These are phyloP conservation scores for Amoebophrya sp. DNA, from an alignment of 169 alveolate species.

Conservation along the genomic window DNA sequence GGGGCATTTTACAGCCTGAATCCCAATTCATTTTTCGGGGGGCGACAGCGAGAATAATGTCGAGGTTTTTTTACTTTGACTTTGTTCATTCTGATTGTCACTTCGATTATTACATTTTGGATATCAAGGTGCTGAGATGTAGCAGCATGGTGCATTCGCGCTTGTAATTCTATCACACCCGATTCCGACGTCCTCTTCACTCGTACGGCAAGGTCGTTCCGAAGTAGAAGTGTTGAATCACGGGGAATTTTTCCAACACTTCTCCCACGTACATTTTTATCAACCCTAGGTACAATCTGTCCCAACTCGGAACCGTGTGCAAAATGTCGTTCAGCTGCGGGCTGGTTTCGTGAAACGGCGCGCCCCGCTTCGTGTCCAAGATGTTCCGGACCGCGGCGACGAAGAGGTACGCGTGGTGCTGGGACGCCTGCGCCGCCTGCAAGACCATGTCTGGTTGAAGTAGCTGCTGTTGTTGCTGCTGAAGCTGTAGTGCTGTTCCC, in stretches of 20 bases:
- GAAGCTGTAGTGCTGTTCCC: too few relatives aligned
- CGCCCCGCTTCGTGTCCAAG: conserved; percentile 47
- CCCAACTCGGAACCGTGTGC: conserved; percentile 31
- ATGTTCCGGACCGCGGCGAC: neutral
- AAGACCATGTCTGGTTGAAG: neutral
- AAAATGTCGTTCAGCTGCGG: conserved; percentile 52
- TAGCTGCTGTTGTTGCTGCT: neutral
- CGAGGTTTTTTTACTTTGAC: too few relatives aligned
- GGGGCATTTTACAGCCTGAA: too few relatives aligned
- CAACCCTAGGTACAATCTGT: conserved; percentile 44
- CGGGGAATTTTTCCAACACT: conserved; percentile 48
- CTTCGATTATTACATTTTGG: too few relatives aligned
- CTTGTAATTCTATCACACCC: too few relatives aligned
- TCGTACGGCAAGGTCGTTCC: conserved; percentile 42
- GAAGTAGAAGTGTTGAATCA: conserved; percentile 52
- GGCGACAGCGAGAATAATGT: too few relatives aligned
- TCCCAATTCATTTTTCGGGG: too few relatives aligned
- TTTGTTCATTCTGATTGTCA: too few relatives aligned
- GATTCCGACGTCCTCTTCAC: neutral
- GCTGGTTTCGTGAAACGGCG: conserved; percentile 50
- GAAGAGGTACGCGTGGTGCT: neutral
- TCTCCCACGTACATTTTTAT: conserved; percentile 52
- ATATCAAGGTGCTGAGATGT: too few relatives aligned
- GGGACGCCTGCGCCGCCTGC: neutral
- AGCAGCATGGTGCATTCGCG: too few relatives aligned